Evolutionary conservation across 1,284 basidiomycete genomes (phyloP), one percentile per base, ranked within the genome.

Genomic region (Singerocomus rubriflavus): DNA sequence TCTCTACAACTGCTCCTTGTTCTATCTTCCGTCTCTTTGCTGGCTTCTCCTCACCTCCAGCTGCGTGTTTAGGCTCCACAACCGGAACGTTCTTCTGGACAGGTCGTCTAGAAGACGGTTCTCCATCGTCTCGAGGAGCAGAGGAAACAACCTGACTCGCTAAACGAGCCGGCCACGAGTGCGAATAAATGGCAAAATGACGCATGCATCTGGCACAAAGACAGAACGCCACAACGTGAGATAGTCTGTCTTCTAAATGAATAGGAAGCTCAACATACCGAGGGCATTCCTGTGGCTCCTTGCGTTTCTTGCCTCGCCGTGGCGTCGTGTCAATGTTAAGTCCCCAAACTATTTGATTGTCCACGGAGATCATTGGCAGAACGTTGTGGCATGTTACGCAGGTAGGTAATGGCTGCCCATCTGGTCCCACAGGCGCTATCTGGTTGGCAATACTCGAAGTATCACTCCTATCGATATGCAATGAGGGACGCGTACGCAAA

Each of bases 301-400:
- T 79, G 62, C 73, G 80, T 71, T 80, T 83, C 56, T 71, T 78
- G 48, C 74, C 52, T 72, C 74, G 45, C 53, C 65, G 68, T 6
- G 65, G 69, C 38, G 75, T 69, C 51, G 68, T 73, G 56, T 82
- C 76, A 34, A 75, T 45, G 37, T 73, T 73, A 35, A 82, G 72
- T 11, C 85, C 86, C 85, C 85, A 89, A 21, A 89, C 82, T 29
- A 88, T 77, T 63, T 82, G 73, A 26, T 76, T 78, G 65, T 88
- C 84, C 25, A 89, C 81, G 46, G 82, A 78, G 56, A 88, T 88
- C 51, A 88, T 76, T 5, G 85, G 85, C 53, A 89, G 64, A 38
- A 88, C 71, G 60, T 80, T 86, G 45, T 68, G 70, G 66, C 85
- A 89, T 32, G 83, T 88, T 60, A 73, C 69, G 58, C 85, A 88